Percentiles rank a stretch among this genome's conserved stretches.
Evolutionary conservation across 768 basidiomycete genomes (phyloP).

Genomic region (Galerina marginata): DNA sequence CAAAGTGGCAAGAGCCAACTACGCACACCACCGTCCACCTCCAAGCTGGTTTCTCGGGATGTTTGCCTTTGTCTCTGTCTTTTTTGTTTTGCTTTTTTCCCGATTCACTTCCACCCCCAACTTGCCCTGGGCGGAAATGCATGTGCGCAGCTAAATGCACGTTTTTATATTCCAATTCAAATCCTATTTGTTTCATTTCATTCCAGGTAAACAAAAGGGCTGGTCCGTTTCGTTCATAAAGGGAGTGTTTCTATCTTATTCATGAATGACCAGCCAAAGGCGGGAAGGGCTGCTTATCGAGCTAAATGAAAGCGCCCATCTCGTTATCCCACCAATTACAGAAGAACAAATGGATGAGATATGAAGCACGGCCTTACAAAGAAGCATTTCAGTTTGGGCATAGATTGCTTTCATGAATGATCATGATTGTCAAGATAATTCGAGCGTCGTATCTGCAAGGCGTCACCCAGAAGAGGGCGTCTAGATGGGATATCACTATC

Average conservation of each 20-base stretch:
- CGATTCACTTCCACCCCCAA: not conserved
- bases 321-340: not conserved
- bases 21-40: no score
- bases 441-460: not conserved
- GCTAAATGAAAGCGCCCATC: conserved; percentile 5
- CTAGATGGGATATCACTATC: not conserved
- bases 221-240: not conserved
- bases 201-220: not conserved
- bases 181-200: not conserved
- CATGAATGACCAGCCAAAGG: not conserved
- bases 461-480: not conserved
- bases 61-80: not conserved
- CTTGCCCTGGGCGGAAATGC: not conserved
- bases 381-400: not conserved
- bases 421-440: not conserved
- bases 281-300: conserved; percentile 2
- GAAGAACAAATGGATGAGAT: not conserved
- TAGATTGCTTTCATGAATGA: not conserved
- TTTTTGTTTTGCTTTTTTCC: not conserved
- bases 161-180: not conserved
- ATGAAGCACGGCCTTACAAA: not conserved
- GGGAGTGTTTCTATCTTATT: not conserved
- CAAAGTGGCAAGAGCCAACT: not conserved
- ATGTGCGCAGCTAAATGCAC: not conserved
- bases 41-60: not conserved